Conservation (phyloP, 2,329 filamentous ascomycete genomes). For the Alternaria longipes region DNA sequence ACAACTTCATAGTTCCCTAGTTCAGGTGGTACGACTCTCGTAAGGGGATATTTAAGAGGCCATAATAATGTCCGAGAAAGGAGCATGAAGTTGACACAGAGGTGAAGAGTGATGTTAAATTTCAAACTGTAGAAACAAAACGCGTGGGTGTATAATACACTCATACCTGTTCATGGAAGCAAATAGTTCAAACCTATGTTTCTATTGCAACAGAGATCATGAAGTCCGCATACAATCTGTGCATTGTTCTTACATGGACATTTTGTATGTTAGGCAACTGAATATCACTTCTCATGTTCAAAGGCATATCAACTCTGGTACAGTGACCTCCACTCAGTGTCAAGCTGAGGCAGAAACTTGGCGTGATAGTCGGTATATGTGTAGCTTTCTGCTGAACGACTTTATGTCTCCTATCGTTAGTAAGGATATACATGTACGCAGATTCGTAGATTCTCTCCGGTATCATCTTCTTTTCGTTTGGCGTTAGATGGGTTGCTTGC, state of each 20-base stretch:
- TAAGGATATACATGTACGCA: neutral
- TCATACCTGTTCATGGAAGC: neutral
- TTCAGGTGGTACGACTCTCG: no score
- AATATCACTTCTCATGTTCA: neutral
- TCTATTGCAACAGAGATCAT: neutral
- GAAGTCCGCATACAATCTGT: neutral
- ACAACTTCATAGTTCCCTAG: neutral
- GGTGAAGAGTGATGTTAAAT: neutral
- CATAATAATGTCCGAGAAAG: neutral
- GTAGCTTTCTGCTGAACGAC: neutral
- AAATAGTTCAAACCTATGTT: neutral
- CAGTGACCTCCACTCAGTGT: neutral
- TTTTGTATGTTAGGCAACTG: neutral
- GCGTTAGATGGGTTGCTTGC: neutral
- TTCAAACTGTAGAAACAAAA: neutral
- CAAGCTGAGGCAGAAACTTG: neutral
- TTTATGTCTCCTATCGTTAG: neutral
- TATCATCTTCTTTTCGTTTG: neutral
- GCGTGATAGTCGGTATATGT: neutral
- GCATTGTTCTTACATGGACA: neutral
- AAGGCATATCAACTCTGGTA: neutral
- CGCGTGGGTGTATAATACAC: neutral
- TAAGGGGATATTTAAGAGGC: neutral
- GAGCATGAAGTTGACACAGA: neutral
- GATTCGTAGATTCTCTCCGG: neutral